These are phyloP conservation scores for Panaeolus cyanescens DNA, from an alignment of 768 basidiomycete species.

Conservation along the genomic window DNA sequence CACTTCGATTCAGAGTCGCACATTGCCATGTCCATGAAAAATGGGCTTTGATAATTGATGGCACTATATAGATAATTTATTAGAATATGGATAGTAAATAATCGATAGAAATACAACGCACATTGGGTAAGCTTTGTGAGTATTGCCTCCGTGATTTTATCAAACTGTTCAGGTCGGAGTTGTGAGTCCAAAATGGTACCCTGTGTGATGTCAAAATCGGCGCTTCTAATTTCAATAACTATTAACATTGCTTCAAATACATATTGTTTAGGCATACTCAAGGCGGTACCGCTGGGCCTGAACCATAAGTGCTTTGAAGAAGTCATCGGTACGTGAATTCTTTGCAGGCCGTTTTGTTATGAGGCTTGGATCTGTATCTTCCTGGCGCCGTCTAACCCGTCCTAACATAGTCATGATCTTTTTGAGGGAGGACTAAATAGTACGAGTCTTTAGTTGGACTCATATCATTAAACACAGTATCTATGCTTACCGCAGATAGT, in stretches of 20 bases:
- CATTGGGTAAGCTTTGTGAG: constrained; percentile 8
- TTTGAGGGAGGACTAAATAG: constrained; percentile 12
- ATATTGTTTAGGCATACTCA: too few species aligned
- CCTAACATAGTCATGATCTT: constrained; percentile 14
- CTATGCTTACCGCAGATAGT: not conserved
- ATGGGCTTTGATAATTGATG: constrained; percentile 13
- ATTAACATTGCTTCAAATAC: not conserved
- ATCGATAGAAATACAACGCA: not conserved
- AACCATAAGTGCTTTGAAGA: constrained; percentile 13
- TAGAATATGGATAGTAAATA: not conserved
- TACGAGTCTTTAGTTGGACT: not conserved
- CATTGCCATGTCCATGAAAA: constrained; percentile 16
- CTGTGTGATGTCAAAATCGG: constrained; percentile 9
- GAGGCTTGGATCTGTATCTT: constrained; percentile 10
- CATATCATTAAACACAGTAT: not conserved
- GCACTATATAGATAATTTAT: constrained; percentile 6
- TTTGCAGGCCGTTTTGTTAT: not conserved
- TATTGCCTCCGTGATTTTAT: constrained; percentile 8
- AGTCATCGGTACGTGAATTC: constrained; percentile 10
- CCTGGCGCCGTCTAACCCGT: constrained; percentile 8
- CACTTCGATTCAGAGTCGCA: constrained; percentile 11
- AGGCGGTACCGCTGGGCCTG: constrained; percentile 12
- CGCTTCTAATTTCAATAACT: constrained; percentile 1
- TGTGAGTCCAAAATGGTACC: constrained; percentile 13
- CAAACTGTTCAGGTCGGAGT: constrained; percentile 11